A percentile compares a stretch with the other conserved stretches of the same genome.
Evolutionary conservation across 1,139 yeast species (phyloP).

Genomic region (Sugiyamaella paludigena): DNA sequence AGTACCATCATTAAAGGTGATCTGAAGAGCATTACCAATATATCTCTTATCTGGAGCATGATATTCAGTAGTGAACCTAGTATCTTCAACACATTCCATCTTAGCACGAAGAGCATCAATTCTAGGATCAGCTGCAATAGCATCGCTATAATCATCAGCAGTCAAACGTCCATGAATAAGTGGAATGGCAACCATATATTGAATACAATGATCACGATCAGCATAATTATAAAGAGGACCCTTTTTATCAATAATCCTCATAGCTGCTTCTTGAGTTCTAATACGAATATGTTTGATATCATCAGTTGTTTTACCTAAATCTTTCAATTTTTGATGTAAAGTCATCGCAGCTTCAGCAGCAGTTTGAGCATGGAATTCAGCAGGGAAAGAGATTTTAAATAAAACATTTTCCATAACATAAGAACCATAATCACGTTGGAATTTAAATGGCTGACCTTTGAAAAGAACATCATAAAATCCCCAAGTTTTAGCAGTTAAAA

Average conservation of each 20-base stretch:
- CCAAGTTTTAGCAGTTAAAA: slow-evolving; percentile 56
- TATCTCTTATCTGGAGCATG: slow-evolving; percentile 56
- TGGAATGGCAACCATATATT: slow-evolving; percentile 59
- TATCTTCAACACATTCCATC: slow-evolving; percentile 54
- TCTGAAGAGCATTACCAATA: slow-evolving; percentile 53
- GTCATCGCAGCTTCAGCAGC: slow-evolving; percentile 58
- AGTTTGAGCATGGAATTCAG: slow-evolving; percentile 66
- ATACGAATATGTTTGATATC: slow-evolving; percentile 51
- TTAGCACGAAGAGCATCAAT: slow-evolving; percentile 52
- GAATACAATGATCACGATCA: slow-evolving; percentile 62
- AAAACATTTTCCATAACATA: slow-evolving; percentile 63
- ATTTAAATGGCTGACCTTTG: slow-evolving; percentile 50
- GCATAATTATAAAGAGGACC: slow-evolving; percentile 62
- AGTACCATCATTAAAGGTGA: slow-evolving; percentile 55
- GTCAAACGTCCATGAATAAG: slow-evolving; percentile 53
- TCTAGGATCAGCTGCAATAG: slow-evolving; percentile 50
- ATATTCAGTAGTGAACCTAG: slow-evolving; percentile 49
- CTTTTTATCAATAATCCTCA: slow-evolving; percentile 55
- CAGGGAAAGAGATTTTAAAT: slow-evolving; percentile 62
- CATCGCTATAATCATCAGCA: slow-evolving; percentile 56
- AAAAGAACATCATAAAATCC: slow-evolving; percentile 60
- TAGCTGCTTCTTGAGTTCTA: slow-evolving; percentile 59
- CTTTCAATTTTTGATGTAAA: slow-evolving; percentile 41
- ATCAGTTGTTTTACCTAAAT: slow-evolving; percentile 44
- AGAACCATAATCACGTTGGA: slow-evolving; percentile 53